Percentiles rank a stretch among this genome's conserved stretches.
Conservation (phyloP, 352 stramenopile genomes). For the Pythium oligandrum region DNA sequence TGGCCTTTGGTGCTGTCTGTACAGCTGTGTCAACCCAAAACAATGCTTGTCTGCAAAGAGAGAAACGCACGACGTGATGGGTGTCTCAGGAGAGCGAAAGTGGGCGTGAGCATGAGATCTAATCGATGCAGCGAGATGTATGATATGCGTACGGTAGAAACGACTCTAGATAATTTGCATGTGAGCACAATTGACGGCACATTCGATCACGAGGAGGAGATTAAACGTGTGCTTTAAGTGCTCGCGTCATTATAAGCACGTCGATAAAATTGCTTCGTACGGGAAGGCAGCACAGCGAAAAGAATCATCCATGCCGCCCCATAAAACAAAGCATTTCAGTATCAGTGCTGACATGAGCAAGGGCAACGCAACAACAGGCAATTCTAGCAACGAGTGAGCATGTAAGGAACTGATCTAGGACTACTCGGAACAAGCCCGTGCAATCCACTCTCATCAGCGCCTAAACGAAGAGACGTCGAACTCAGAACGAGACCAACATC, state of each 20-base stretch:
- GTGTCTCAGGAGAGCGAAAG: too few species aligned
- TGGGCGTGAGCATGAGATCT: too few species aligned
- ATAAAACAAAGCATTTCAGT: slow-evolving; percentile 69
- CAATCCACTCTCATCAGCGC: slow-evolving; percentile 76
- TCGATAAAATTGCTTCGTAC: slow-evolving; percentile 79
- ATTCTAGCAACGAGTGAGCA: slow-evolving; percentile 4
- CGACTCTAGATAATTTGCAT: slow-evolving; percentile 7
- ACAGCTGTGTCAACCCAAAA: too few species aligned
- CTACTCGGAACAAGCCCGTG: slow-evolving; percentile 12
- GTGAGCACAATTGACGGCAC: slow-evolving; percentile 85
- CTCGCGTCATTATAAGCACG: slow-evolving; percentile 76
- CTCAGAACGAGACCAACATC: slow-evolving; percentile 65
- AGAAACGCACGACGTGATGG: too few species aligned
- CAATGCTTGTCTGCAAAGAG: too few species aligned
- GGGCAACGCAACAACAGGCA: background rate
- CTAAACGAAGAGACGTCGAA: slow-evolving; percentile 45
- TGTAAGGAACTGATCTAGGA: slow-evolving; percentile 84
- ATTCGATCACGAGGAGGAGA: slow-evolving; percentile 60
- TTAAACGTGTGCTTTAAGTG: slow-evolving; percentile 87
- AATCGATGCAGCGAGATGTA: too few species aligned
- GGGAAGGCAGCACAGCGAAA: slow-evolving; percentile 5
- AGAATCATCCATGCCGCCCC: background rate
- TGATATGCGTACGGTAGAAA: too few species aligned
- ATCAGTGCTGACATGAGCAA: slow-evolving; percentile 41
- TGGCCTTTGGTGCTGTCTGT: too few species aligned